These are phyloP conservation scores for Urtica urens DNA, from an alignment of 306 rosid species.

Conservation along the genomic window DNA sequence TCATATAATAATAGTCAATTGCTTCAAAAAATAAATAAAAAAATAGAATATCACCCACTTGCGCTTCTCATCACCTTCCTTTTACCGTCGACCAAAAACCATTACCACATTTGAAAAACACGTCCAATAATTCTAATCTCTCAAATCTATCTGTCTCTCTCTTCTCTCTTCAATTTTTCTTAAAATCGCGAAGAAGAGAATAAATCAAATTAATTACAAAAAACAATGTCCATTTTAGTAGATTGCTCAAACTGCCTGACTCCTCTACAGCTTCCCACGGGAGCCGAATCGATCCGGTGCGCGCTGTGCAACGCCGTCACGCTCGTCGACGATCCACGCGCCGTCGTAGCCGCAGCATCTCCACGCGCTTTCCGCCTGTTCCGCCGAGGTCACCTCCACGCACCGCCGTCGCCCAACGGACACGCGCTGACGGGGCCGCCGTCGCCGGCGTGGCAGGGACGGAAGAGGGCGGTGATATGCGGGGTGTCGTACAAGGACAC, in stretches of 20 bases:
- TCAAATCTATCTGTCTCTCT: no score
- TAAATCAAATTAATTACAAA: not conserved
- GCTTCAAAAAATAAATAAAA: no score
- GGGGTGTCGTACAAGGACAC: conserved; percentile 33
- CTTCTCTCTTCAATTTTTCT: not conserved
- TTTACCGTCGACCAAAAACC: no score
- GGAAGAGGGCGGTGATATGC: conserved; percentile 38
- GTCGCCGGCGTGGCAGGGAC: conserved; percentile 16
- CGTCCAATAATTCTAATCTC: no score
- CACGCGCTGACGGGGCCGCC: conserved; percentile 11
- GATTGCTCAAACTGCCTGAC: conserved; percentile 34
- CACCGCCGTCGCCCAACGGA: conserved; percentile 5
- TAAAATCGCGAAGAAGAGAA: not conserved
- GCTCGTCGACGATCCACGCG: conserved; percentile 18
- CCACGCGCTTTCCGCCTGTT: not conserved
- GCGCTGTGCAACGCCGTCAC: conserved; percentile 30
- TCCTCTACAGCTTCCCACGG: conserved; percentile 31
- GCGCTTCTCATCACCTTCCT: no score
- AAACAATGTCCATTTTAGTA: conserved; percentile 17
- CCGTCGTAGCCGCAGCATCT: conserved; percentile 19
- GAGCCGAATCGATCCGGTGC: conserved; percentile 29
- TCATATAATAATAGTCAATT: no score
- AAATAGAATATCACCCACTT: no score
- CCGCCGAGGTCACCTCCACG: not conserved
- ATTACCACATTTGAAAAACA: no score